Evolutionary conservation across 176 grass and related monocot species (phyloP).

Genomic region (Alopecurus myosuroides): DNA sequence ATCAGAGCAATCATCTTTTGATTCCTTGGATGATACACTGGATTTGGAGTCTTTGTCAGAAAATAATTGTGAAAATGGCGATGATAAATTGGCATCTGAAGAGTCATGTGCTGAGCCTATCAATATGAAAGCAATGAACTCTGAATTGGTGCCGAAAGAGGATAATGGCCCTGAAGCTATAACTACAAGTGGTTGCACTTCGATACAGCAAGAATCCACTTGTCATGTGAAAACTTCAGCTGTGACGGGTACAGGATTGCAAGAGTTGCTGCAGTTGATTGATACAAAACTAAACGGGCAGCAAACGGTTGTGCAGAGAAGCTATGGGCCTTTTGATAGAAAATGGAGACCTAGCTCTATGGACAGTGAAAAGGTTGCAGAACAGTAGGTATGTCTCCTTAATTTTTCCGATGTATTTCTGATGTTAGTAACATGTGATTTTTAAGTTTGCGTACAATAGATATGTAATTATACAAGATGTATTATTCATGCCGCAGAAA

Average conservation of each 20-base stretch:
- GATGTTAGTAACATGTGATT: constrained; percentile 1
- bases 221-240: constrained; percentile 82
- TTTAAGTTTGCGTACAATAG: neutral
- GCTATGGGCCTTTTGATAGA: constrained; percentile 63
- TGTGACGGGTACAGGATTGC: constrained; percentile 62
- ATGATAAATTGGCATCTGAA: constrained; percentile 22
- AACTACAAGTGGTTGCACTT: constrained; percentile 4
- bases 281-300: constrained; percentile 61
- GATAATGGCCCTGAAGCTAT: neutral
- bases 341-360: constrained; percentile 70
- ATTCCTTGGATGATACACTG: constrained; percentile 45
- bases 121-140: constrained; percentile 1
- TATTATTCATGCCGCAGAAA: neutral
- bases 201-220: constrained; percentile 25
- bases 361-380: constrained; percentile 51
- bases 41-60: constrained; percentile 41
- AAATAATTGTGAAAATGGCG: constrained; percentile 16
- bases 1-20: constrained; percentile 46
- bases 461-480: neutral
- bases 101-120: constrained; percentile 18
- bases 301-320: constrained; percentile 57
- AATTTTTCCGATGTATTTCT: neutral
- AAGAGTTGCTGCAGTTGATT: constrained; percentile 66
- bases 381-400: constrained; percentile 49
- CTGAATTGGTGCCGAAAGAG: constrained; percentile 21